Evolutionary conservation across 2,329 filamentous ascomycete species (phyloP).

Genomic region (Teratosphaeria zuluensis): DNA sequence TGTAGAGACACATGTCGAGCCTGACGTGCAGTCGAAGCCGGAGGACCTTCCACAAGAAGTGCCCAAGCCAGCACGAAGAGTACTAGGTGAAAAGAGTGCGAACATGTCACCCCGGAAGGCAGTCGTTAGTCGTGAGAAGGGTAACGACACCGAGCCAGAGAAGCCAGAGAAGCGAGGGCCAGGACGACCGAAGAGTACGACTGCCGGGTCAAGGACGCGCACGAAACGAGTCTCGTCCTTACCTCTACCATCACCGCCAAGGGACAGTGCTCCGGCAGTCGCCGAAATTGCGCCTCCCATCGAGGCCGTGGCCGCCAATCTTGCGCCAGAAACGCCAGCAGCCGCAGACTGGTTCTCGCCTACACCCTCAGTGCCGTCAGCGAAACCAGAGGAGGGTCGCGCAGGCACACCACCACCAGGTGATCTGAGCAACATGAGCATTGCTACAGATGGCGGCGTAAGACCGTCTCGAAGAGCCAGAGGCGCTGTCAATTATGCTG

Average conservation of each 20-base stretch:
- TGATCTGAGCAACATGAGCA: slow-evolving; percentile 25
- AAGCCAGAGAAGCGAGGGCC: slow-evolving; percentile 4
- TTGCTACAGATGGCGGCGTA: slow-evolving; percentile 24
- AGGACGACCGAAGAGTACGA: slow-evolving; percentile 3
- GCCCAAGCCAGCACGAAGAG: slow-evolving; percentile 18
- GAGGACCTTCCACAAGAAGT: neutral
- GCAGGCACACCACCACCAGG: slow-evolving; percentile 35
- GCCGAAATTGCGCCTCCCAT: slow-evolving; percentile 13
- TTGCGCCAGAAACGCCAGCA: slow-evolving; percentile 21
- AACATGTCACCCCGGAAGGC: slow-evolving; percentile 28
- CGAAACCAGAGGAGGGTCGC: slow-evolving; percentile 7
- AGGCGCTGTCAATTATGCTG: slow-evolving; percentile 40
- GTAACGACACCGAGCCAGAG: slow-evolving; percentile 11
- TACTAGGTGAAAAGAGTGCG: slow-evolving; percentile 33
- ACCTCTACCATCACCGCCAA: slow-evolving; percentile 10
- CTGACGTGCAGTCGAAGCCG: neutral
- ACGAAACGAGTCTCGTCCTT: slow-evolving; percentile 10
- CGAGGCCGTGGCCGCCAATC: slow-evolving; percentile 3
- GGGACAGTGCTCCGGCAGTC: slow-evolving; percentile 5
- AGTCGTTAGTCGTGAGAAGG: slow-evolving; percentile 2
- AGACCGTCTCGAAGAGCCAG: slow-evolving; percentile 37
- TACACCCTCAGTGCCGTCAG: slow-evolving; percentile 33
- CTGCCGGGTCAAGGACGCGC: neutral
- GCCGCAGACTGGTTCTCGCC: slow-evolving; percentile 33
- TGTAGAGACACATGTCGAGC: slow-evolving; percentile 2